Evolutionary conservation across 2,329 filamentous ascomycete species (phyloP).

Genomic region (Epichloe sp.): DNA sequence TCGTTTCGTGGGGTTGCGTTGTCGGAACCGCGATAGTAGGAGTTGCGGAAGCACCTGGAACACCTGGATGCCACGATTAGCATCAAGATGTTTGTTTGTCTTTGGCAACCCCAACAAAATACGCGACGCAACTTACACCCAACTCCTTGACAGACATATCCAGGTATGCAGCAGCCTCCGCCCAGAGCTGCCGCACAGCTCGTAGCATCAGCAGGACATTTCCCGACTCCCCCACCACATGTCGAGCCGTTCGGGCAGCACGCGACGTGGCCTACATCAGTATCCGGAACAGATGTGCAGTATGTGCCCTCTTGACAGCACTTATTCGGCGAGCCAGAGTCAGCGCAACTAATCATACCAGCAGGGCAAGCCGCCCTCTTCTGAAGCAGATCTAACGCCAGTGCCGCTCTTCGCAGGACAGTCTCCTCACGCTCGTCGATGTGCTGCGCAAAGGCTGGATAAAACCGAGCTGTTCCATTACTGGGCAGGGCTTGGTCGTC

Average conservation of each 20-base stretch:
- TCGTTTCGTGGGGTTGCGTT: slow-evolving; percentile 14
- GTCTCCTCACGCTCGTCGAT: slow-evolving; percentile 12
- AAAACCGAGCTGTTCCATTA: slow-evolving; percentile 15
- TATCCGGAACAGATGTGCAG: slow-evolving; percentile 52
- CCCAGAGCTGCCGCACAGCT: slow-evolving; percentile 52
- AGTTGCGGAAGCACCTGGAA: slow-evolving; percentile 20
- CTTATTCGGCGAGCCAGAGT: slow-evolving; percentile 53
- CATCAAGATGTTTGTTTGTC: too few species aligned
- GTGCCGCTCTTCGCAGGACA: slow-evolving; percentile 30
- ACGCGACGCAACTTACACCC: slow-evolving; percentile 44
- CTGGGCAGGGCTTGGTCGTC: slow-evolving; percentile 13
- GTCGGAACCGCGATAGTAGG: slow-evolving; percentile 9
- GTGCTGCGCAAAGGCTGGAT: slow-evolving; percentile 41
- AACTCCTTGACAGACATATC: slow-evolving; percentile 54
- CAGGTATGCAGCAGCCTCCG: slow-evolving; percentile 64
- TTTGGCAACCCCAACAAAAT: neutral
- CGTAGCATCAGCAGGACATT: slow-evolving; percentile 48
- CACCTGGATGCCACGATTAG: slow-evolving; percentile 11
- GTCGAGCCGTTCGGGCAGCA: slow-evolving; percentile 56
- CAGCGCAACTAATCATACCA: slow-evolving; percentile 50
- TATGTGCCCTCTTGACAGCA: slow-evolving; percentile 56
- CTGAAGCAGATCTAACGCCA: slow-evolving; percentile 34
- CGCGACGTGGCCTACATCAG: slow-evolving; percentile 53
- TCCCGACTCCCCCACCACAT: slow-evolving; percentile 52
- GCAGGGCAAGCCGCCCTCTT: slow-evolving; percentile 54